phyloP scores from a whole-genome alignment of 768 basidiomycete genomes.

The Leucocoprinus sp. region DNA sequence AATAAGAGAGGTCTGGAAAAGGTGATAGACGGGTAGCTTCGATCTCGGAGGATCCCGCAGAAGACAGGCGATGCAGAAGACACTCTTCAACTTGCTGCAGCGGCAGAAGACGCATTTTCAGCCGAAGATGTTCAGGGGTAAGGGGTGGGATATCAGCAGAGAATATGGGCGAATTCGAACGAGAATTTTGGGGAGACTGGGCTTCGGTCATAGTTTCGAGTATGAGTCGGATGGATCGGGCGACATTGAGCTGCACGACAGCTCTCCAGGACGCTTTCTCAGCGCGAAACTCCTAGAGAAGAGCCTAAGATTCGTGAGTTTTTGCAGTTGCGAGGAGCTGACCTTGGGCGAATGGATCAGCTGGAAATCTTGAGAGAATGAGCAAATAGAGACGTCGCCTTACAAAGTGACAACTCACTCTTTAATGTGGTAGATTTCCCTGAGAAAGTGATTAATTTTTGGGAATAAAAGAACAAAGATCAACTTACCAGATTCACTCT shows the following conservation, averaged over 20 bases:
- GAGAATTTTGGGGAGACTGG: slow-evolving; percentile 13
- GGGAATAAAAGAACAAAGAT: background rate
- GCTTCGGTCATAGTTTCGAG: slow-evolving; percentile 41
- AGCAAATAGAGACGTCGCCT: background rate
- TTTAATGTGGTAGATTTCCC: slow-evolving; percentile 9
- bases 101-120: slow-evolving; percentile 53
- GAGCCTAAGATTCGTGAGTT: background rate
- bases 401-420: background rate
- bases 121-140: slow-evolving; percentile 37
- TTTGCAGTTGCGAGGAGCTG: background rate
- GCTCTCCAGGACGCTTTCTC: slow-evolving; percentile 61
- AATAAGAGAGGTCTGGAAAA: background rate
- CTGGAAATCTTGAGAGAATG: slow-evolving; percentile 43
- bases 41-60: slow-evolving; percentile 26
- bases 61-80: slow-evolving; percentile 50
- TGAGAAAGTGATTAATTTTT: background rate
- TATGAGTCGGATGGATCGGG: slow-evolving; percentile 58
- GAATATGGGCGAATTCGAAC: too few relatives aligned
- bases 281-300: slow-evolving; percentile 40
- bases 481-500: slow-evolving; percentile 70
- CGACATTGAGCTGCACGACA: slow-evolving; percentile 65
- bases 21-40: slow-evolving; percentile 21
- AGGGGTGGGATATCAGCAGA: slow-evolving; percentile 30
- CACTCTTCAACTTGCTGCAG: slow-evolving; percentile 55
- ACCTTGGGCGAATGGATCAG: slow-evolving; percentile 57